Evolutionary conservation across 306 rosid genomes (phyloP).

Genomic region (Luffa acutangula): DNA sequence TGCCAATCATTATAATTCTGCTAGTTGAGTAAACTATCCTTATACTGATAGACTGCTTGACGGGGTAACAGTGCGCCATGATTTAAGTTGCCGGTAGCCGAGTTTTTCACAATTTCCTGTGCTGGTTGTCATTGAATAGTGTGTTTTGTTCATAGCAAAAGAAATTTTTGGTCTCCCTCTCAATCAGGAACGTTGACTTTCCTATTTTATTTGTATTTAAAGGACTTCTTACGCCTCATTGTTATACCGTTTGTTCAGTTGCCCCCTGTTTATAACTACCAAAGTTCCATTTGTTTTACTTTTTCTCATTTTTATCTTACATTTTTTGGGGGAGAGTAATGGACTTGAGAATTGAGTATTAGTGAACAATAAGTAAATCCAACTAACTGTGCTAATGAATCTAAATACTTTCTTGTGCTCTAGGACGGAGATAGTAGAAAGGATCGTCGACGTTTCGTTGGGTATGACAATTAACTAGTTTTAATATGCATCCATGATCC

Average conservation of each 20-base stretch:
- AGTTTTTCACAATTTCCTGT: neutral
- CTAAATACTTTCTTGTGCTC: neutral
- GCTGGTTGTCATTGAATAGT: neutral
- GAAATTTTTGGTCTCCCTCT: neutral
- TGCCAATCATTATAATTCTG: neutral
- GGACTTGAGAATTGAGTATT: neutral
- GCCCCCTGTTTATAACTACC: neutral
- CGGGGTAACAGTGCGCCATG: neutral
- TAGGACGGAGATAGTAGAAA: conserved; percentile 41
- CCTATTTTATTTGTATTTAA: neutral
- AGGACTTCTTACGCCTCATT: neutral
- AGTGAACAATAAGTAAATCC: neutral
- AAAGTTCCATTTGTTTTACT: neutral
- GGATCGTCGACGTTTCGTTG: conserved; percentile 37
- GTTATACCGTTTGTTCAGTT: neutral
- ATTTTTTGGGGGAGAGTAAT: neutral
- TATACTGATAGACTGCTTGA: neutral
- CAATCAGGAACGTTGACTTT: neutral
- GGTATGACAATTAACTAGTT: conserved; percentile 37
- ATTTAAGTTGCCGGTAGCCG: neutral
- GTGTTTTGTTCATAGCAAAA: neutral
- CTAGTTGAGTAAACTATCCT: neutral
- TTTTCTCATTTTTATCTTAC: neutral
- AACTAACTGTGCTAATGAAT: neutral
- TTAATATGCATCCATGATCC: neutral